Base-by-base conservation (phyloP, 495 filamentous ascomycete species). In the Pseudomonodictys pantanalensis region DNA sequence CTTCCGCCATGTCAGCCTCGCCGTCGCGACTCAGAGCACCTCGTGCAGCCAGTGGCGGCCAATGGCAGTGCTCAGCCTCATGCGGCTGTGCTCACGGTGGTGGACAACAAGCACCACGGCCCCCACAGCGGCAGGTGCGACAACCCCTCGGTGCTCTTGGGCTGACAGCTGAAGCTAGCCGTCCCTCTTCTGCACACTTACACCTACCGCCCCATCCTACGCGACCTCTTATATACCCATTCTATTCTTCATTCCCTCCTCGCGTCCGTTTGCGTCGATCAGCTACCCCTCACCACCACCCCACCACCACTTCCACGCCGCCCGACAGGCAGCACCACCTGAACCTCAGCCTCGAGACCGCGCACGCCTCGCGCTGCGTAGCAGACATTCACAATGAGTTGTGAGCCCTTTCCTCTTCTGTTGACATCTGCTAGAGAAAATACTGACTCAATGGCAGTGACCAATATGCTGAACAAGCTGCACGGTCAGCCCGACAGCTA, bases 401-500 rank as follows among this genome's bases (percentile, higher is more conserved):
- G 67, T 67, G 45, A 44, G 66, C 39, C 35, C 28, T 43, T 41
- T 47, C 1, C 33, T 41, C 55, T 12, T 15, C 4, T 10, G 23
- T 42, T 32, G 7, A 17, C 44, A 33, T n/a, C 25, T 28, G n/a
- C 12, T 15, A 26, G 29, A 45, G 11, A 35, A 25, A 18, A n/a
- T 51, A 57, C 30, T 43, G 30, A 23, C 30, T n/a, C 24, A 17
- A 28, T 33, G 15, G 26, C 68, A 95, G 91, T 97, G 72, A 77
- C 89, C 52, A 87, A 80, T 67, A 96, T 97, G 89, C 81, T 99
- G 67, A 97, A 92, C 78, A 95, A 95, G 83, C 87, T 99, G 65
- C 90, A 92, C 61, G 92, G 92, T 68, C 93, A 99, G 79, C 93
- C 93, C 51, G 89, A 95, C 68, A 96, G 88, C 77, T 99, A 99